A percentile compares a stretch with the other conserved stretches of the same genome.
Conservation (phyloP, 441 rosid species). For the Arabidopsis lyrata region DNA sequence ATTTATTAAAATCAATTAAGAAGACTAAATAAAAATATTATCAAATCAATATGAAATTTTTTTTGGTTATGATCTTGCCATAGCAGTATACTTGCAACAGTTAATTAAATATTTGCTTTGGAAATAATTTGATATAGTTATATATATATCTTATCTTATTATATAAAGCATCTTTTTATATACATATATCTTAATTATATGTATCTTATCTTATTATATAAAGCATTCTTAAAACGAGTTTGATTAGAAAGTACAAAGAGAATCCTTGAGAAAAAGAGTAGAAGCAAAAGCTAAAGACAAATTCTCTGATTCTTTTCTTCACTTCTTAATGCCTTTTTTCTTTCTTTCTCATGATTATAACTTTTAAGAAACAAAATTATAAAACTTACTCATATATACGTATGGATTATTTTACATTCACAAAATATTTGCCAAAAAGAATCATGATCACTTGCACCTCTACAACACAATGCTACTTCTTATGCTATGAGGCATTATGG, state of each 20-base stretch:
- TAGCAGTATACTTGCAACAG: not conserved
- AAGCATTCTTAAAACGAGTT: conserved; percentile 31
- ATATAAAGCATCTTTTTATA: conserved; percentile 28
- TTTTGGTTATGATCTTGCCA: not conserved
- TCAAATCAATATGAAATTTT: not conserved
- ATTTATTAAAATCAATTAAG: no score
- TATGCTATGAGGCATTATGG: not conserved
- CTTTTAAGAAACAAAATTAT: conserved; percentile 1
- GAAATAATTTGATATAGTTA: not conserved
- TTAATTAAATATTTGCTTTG: not conserved
- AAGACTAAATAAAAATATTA: no score
- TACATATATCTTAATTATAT: no score
- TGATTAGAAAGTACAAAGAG: conserved; percentile 26
- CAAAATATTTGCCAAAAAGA: conserved; percentile 20
- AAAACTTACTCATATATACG: not conserved
- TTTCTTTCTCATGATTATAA: conserved; percentile 20
- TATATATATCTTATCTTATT: not conserved
- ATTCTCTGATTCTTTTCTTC: conserved; percentile 37
- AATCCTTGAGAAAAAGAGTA: conserved; percentile 26
- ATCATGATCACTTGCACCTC: conserved; percentile 29
- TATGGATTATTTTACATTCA: no score
- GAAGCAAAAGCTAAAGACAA: conserved; percentile 33
- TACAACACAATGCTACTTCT: conserved; percentile 13
- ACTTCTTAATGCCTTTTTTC: conserved; percentile 20
- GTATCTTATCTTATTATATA: not conserved